Conservation (phyloP, 495 filamentous ascomycete species). For the Penicillium dipodomyicola region DNA sequence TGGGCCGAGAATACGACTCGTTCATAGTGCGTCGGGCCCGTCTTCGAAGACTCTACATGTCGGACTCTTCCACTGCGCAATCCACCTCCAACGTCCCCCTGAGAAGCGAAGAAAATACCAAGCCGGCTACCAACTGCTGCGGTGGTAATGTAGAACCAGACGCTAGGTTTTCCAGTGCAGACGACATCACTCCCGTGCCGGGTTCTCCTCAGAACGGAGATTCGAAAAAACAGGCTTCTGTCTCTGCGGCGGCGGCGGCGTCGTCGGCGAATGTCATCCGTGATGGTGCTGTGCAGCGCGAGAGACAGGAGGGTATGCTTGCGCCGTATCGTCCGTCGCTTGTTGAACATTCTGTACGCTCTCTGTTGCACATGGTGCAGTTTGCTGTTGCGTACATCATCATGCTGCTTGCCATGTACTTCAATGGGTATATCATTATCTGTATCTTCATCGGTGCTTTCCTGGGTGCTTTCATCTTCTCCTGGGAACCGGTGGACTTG, state of each 20-base stretch:
- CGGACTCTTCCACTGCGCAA: not conserved
- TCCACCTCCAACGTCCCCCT: not conserved
- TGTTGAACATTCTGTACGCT: constrained; percentile 60
- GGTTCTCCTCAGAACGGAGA: not conserved
- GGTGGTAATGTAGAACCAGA: constrained; percentile 1
- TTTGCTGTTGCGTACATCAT: constrained; percentile 70
- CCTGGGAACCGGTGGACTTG: constrained; percentile 46
- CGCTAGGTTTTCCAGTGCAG: not conserved
- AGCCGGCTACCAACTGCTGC: constrained; percentile 5
- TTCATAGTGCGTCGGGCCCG: constrained; percentile 49
- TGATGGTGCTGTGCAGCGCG: not conserved
- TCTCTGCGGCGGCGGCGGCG: not conserved
- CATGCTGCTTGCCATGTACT: constrained; percentile 69
- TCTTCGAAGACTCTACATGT: constrained; percentile 18
- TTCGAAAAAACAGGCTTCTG: not conserved
- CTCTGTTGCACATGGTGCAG: constrained; percentile 61
- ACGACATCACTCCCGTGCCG: constrained; percentile 11
- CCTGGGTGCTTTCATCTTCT: constrained; percentile 57
- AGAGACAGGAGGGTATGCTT: not conserved
- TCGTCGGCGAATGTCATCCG: not conserved
- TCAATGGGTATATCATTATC: constrained; percentile 63
- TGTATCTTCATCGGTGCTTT: constrained; percentile 62
- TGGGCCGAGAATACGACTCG: constrained; percentile 58
- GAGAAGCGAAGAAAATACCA: not conserved
- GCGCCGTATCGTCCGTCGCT: constrained; percentile 46